phyloP scores from a whole-genome alignment of 164 flowering plant genomes.

The Saururus chinensis region DNA sequence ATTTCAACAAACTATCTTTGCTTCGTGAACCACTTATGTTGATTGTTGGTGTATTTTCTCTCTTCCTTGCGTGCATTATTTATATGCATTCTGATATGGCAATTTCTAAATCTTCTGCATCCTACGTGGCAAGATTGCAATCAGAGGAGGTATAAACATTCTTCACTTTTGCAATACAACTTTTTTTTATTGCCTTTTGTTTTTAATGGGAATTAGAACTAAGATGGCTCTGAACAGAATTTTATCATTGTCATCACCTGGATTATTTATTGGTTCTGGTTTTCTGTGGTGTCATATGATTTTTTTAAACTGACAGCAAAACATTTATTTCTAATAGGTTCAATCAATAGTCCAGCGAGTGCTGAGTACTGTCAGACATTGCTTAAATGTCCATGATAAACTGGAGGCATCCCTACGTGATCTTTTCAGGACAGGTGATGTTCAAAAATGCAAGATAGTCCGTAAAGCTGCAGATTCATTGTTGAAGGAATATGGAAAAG shows the following conservation, averaged over 20 bases:
- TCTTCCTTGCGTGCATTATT: conserved; percentile 63
- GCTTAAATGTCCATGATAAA: conserved; percentile 62
- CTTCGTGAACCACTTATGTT: conserved; percentile 85
- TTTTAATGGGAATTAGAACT: background rate
- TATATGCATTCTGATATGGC: conserved; percentile 77
- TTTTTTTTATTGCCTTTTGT: background rate
- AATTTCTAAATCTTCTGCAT: conserved; percentile 82
- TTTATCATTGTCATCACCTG: too few relatives aligned
- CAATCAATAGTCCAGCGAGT: conserved; percentile 62
- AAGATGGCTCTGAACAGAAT: background rate
- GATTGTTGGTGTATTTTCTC: conserved; percentile 66
- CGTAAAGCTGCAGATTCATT: conserved; percentile 63
- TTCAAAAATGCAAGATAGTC: conserved; percentile 83
- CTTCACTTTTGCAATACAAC: background rate
- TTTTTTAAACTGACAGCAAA: background rate
- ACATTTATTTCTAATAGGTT: conserved; percentile 30
- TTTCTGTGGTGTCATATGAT: background rate
- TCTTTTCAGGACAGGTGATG: conserved; percentile 84
- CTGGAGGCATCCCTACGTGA: conserved; percentile 81
- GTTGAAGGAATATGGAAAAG: conserved; percentile 73
- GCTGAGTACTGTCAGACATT: conserved; percentile 36
- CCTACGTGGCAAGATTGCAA: conserved; percentile 81
- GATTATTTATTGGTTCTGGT: too few relatives aligned
- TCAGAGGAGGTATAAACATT: conserved; percentile 69
- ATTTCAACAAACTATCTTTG: conserved; percentile 62